These are phyloP conservation scores for Cenchrus americanus DNA, from an alignment of 176 grass and related monocot species.

Conservation along the genomic window DNA sequence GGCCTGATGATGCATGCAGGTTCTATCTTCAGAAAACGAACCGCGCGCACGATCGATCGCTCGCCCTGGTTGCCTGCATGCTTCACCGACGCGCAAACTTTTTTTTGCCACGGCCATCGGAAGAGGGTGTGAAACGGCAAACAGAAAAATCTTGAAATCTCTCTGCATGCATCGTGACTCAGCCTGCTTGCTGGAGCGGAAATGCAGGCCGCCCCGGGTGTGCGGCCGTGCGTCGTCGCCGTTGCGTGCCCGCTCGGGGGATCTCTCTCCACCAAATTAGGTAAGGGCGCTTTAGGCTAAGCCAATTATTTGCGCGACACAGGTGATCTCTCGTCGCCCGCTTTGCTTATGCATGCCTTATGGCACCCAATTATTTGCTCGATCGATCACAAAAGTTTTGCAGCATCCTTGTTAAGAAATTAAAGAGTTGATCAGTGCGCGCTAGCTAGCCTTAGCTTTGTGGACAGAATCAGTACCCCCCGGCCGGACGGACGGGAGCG, in stretches of 20 bases:
- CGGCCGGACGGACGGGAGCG: not conserved
- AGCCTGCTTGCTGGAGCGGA: not conserved
- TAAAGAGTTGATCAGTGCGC: not conserved
- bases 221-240: not conserved
- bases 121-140: too few relatives aligned
- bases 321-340: not conserved
- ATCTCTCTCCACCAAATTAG: not conserved
- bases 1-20: not conserved
- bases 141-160: too few relatives aligned
- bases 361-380: constrained; percentile 14
- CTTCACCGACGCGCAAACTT: too few relatives aligned
- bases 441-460: not conserved
- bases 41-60: not conserved
- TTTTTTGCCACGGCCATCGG: too few relatives aligned
- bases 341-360: not conserved
- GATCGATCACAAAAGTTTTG: not conserved
- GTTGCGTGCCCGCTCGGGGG: constrained; percentile 11
- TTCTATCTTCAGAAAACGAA: constrained; percentile 6
- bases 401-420: not conserved
- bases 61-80: too few relatives aligned
- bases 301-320: not conserved
- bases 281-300: not conserved
- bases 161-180: not conserved
- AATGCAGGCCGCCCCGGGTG: not conserved
- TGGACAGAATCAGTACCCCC: constrained; percentile 20